Evolutionary conservation across 2,329 filamentous ascomycete genomes (phyloP).

Genomic region (Sphaceloma murrayae): DNA sequence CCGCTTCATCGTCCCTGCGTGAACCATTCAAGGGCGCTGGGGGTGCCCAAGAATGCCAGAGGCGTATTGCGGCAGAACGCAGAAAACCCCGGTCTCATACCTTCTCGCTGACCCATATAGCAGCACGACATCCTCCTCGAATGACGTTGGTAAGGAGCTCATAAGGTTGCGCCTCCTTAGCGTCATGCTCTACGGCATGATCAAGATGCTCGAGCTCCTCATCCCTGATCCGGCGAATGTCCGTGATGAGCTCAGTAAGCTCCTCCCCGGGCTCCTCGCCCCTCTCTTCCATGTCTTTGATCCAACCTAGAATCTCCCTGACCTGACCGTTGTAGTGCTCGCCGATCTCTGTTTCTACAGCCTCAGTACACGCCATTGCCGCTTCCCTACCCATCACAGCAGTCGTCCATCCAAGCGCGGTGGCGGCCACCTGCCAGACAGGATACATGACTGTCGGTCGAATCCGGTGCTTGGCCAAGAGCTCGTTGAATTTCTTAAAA

Average conservation of each 20-base stretch:
- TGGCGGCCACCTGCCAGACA: conserved; percentile 72
- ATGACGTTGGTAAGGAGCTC: conserved; percentile 82
- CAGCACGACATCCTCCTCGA: conserved; percentile 77
- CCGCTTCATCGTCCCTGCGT: no score
- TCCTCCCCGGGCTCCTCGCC: conserved; percentile 77
- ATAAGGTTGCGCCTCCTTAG: conserved; percentile 80
- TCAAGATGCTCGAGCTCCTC: conserved; percentile 97
- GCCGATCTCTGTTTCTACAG: conserved; percentile 96
- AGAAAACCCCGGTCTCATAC: conserved; percentile 41
- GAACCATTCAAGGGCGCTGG: no score
- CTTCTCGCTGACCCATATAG: conserved; percentile 82
- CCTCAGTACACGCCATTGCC: conserved; percentile 97
- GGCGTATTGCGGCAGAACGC: no score
- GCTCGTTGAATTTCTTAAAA: conserved; percentile 71
- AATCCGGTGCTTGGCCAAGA: conserved; percentile 77
- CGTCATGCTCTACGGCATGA: conserved; percentile 86
- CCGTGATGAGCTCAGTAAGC: conserved; percentile 59
- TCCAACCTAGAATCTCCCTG: conserved; percentile 69
- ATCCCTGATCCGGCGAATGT: conserved; percentile 75
- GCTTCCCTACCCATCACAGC: conserved; percentile 83
- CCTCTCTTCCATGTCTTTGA: conserved; percentile 60
- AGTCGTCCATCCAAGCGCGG: conserved; percentile 78
- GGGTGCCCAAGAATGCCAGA: no score
- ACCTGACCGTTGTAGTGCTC: conserved; percentile 94
- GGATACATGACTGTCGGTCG: conserved; percentile 90